These are phyloP conservation scores for Phaseolus lunatus DNA, from an alignment of 306 rosid genomes.

Conservation along the genomic window DNA sequence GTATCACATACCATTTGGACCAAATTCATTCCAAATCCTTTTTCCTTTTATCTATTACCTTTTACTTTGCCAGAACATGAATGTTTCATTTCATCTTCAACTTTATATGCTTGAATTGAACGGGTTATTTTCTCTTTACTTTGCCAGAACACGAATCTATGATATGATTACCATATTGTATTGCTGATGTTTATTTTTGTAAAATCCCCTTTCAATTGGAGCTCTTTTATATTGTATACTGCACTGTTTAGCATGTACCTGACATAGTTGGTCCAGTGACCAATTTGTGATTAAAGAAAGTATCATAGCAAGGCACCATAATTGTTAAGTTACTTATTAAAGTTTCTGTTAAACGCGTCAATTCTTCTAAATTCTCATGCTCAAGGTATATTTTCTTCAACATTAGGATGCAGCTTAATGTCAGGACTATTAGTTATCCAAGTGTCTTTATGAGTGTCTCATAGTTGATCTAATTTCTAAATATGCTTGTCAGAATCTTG, in stretches of 20 bases:
- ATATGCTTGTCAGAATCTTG: slow-evolving; percentile 68
- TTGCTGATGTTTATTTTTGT: slow-evolving; percentile 6
- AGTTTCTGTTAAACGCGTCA: not conserved
- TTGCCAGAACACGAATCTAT: not conserved
- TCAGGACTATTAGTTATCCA: not conserved
- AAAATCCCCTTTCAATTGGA: not conserved
- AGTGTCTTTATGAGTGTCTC: slow-evolving; percentile 27
- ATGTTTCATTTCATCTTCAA: slow-evolving; percentile 14
- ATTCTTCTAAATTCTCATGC: slow-evolving; percentile 22
- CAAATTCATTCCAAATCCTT: slow-evolving; percentile 2
- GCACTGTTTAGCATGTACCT: not conserved
- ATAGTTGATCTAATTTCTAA: slow-evolving; percentile 28
- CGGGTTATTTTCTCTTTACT: not conserved
- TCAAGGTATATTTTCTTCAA: slow-evolving; percentile 2
- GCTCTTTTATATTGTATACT: slow-evolving; percentile 1
- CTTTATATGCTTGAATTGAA: not conserved
- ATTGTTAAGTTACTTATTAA: not conserved
- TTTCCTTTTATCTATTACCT: not conserved
- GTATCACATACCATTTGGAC: not conserved
- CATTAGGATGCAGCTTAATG: not conserved
- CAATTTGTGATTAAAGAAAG: not conserved
- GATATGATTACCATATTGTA: slow-evolving; percentile 1
- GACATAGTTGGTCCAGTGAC: not conserved
- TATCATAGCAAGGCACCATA: not conserved
- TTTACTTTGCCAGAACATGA: not conserved